Evolutionary conservation across 768 basidiomycete genomes (phyloP), one percentile per base, ranked within the genome.

Genomic region (Rickenella mellea): DNA sequence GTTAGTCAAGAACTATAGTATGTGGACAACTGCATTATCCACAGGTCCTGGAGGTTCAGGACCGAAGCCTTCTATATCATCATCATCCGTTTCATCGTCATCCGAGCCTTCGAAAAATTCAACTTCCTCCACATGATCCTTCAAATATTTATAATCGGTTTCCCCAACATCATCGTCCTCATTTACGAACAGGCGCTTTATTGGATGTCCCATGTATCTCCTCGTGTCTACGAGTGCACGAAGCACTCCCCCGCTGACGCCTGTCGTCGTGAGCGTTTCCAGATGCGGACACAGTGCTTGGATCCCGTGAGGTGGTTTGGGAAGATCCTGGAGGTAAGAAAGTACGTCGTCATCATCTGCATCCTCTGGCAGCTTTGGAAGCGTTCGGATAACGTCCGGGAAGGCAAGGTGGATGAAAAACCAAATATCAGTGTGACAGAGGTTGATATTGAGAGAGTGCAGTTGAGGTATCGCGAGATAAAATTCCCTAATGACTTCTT

Each of bases 61-160:
- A 32, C 30, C 20, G 30, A 19, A 17, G 9, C 51, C 51, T 25
- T 49, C 48, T 33, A 50, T 50, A 20, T 48, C 45, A 27, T 42
- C 44, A 27, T 48, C 47, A 5, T 45, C 31, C 12, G 40, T 48
- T 21, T 57, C 62, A 11, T 57, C 62, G 14, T 63, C 52, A n/a
- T 56, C 59, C 6, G 44, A 56, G 24, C 48, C 53, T 38, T 76
- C 77, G 46, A 78, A 83, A 47, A 64, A 70, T 9, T 73, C 71
- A 12, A 83, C 65, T 25, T 59, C 59, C 44, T 74, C 68, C 39
- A 78, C 39, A 48, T 80, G 64, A 5, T 56, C 55, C 39, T 55
- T 62, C 28, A 83, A 51, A 80, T 80, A 83, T 29, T 53, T 54
- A 47, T 66, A 64, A 10, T 77, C 71, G 19, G 60, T 59, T 1